phyloP scores from a whole-genome alignment of 352 stramenopile species.

The Thraustotheca clavata region DNA sequence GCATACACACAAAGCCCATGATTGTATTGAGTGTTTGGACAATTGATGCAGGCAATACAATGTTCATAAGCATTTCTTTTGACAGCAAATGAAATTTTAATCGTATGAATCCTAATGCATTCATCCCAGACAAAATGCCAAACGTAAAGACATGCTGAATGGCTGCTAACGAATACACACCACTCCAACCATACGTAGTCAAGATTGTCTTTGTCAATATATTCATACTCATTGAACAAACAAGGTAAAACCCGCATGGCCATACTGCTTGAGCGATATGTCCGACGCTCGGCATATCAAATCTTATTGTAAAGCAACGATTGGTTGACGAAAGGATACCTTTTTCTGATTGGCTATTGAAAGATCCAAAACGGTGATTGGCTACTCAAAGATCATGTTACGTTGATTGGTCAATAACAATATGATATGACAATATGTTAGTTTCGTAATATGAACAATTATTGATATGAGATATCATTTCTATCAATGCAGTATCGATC shows the following conservation, averaged over 20 bases:
- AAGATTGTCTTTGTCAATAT: constrained; percentile 65
- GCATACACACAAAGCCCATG: constrained; percentile 54
- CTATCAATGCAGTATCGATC: no score
- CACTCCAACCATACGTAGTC: constrained; percentile 47
- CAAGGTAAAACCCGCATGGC: constrained; percentile 57
- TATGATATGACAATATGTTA: no score
- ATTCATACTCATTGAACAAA: constrained; percentile 65
- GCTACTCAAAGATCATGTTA: no score
- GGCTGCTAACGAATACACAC: constrained; percentile 51
- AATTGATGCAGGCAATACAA: constrained; percentile 32
- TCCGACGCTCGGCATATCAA: background rate
- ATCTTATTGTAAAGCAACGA: no score
- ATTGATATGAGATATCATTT: no score
- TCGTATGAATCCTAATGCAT: constrained; percentile 31
- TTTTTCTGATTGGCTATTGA: no score
- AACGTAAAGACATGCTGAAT: constrained; percentile 59
- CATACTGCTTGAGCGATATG: constrained; percentile 33
- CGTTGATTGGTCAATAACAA: no score
- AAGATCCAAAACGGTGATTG: no score
- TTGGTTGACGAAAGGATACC: no score
- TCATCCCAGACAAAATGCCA: constrained; percentile 29
- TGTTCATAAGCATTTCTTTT: background rate
- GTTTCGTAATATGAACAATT: no score
- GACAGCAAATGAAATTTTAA: background rate
- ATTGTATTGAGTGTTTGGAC: constrained; percentile 58